Percentiles rank a stretch among this genome's conserved stretches.
Conservation (phyloP, 768 basidiomycete species). For the Phanerochaete sordida region DNA sequence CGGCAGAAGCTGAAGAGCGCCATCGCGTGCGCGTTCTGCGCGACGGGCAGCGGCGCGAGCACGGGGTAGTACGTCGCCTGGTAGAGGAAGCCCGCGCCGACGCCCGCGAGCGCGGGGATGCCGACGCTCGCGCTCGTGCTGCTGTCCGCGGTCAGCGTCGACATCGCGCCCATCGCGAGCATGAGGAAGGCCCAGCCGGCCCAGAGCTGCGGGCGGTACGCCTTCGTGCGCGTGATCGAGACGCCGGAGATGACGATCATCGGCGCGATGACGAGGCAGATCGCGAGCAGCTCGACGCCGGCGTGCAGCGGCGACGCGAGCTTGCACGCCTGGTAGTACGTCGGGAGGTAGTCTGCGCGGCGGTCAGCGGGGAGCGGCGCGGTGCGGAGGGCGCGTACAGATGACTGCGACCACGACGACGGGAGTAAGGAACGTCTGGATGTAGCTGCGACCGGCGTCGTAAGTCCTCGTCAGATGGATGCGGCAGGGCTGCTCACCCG, state of each 20-base stretch:
- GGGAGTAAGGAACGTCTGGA: slow-evolving; percentile 5
- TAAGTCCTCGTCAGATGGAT: no score
- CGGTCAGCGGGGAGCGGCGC: no score
- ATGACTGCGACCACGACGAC: slow-evolving; percentile 4
- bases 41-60: slow-evolving; percentile 25
- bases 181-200: slow-evolving; percentile 34
- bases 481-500: background rate
- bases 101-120: slow-evolving; percentile 21
- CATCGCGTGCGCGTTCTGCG: slow-evolving; percentile 30
- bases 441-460: no score
- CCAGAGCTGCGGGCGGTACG: slow-evolving; percentile 25
- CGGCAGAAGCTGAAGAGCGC: slow-evolving; percentile 26
- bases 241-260: slow-evolving; percentile 25
- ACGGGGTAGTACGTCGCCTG: slow-evolving; percentile 15
- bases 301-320: slow-evolving; percentile 28
- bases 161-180: slow-evolving; percentile 34
- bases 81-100: slow-evolving; percentile 14
- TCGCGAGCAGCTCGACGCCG: slow-evolving; percentile 20
- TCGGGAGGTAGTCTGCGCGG: slow-evolving; percentile 38
- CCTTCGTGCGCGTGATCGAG: slow-evolving; percentile 17
- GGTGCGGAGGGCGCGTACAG: background rate
- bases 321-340: slow-evolving; percentile 40
- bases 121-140: slow-evolving; percentile 21
- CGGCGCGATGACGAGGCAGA: slow-evolving; percentile 26
- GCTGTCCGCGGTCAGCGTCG: slow-evolving; percentile 21